A percentile compares a stretch with the other conserved stretches of the same genome.
Evolutionary conservation across 331 rosid genomes (phyloP).

Genomic region (Stylosanthes scabra): DNA sequence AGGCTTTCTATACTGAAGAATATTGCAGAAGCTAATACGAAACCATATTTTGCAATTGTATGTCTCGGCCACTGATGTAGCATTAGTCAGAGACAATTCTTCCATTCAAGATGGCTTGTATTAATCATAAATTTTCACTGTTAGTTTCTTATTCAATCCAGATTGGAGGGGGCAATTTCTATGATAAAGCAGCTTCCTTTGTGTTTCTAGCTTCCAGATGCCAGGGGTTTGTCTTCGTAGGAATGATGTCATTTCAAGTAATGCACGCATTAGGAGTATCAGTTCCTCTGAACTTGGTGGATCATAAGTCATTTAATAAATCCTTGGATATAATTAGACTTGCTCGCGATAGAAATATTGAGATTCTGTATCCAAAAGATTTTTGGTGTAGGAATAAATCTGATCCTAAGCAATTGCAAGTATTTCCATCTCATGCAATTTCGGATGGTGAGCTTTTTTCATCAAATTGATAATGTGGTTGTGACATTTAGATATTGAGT

Average conservation of each 20-base stretch:
- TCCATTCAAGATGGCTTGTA: constrained; percentile 19
- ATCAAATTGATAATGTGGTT: constrained; percentile 26
- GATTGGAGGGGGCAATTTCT: constrained; percentile 86
- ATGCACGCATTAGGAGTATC: constrained; percentile 76
- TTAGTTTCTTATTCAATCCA: constrained; percentile 47
- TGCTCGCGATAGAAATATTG: constrained; percentile 55
- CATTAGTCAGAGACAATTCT: constrained; percentile 23
- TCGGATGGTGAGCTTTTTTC: constrained; percentile 63
- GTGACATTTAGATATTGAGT: constrained; percentile 22
- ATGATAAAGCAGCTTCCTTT: constrained; percentile 74
- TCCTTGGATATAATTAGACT: constrained; percentile 62
- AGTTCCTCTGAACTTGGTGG: constrained; percentile 65
- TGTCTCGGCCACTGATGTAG: constrained; percentile 41
- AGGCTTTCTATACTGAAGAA: constrained; percentile 58
- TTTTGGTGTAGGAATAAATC: constrained; percentile 73
- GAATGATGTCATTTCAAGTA: constrained; percentile 91
- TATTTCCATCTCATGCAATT: constrained; percentile 66
- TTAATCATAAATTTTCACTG: constrained; percentile 12
- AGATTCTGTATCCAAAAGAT: constrained; percentile 77
- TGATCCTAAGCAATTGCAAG: constrained; percentile 54
- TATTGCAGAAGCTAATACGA: constrained; percentile 51
- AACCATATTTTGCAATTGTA: constrained; percentile 88
- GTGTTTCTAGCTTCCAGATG: constrained; percentile 75
- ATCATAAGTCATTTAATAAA: constrained; percentile 52
- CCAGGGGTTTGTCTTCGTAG: constrained; percentile 75